Evolutionary conservation across 208 protist species (phyloP).

Genomic region (Phytomonas sp.): DNA sequence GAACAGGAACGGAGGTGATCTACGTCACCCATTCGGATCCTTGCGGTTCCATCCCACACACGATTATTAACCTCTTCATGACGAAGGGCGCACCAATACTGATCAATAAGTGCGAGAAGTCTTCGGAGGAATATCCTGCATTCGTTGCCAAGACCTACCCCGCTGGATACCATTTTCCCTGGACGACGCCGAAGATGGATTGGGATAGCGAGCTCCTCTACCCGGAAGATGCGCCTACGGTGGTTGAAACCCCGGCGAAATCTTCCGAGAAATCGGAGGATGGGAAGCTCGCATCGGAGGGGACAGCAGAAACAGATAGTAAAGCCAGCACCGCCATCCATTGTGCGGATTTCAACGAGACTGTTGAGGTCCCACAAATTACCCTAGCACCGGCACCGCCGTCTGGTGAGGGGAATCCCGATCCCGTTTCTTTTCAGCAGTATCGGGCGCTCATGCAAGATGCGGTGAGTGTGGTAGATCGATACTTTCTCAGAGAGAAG

Average conservation of each 20-base stretch:
- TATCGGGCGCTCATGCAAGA: constrained; percentile 78
- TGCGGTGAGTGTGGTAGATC: constrained; percentile 61
- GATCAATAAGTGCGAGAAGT: constrained; percentile 61
- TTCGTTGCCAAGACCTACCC: constrained; percentile 55
- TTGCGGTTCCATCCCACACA: constrained; percentile 72
- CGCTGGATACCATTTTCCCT: constrained; percentile 40
- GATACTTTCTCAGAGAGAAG: constrained; percentile 65
- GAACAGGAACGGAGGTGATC: constrained; percentile 43
- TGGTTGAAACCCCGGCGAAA: neutral
- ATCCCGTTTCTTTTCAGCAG: constrained; percentile 56
- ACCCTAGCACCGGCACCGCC: neutral
- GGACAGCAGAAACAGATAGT: neutral
- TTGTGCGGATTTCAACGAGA: neutral
- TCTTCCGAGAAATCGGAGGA: neutral
- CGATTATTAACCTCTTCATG: constrained; percentile 73
- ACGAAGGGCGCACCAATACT: constrained; percentile 48
- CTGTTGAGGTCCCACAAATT: neutral
- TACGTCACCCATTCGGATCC: constrained; percentile 86
- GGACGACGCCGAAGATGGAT: constrained; percentile 70
- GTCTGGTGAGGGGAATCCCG: constrained; percentile 7
- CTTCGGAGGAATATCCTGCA: constrained; percentile 47
- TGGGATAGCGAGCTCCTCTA: constrained; percentile 66
- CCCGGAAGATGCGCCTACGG: constrained; percentile 37
- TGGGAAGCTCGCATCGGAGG: neutral
- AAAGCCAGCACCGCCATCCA: neutral